Base-by-base conservation (phyloP, 495 filamentous ascomycete species). In the Podospora pseudopauciseta region DNA sequence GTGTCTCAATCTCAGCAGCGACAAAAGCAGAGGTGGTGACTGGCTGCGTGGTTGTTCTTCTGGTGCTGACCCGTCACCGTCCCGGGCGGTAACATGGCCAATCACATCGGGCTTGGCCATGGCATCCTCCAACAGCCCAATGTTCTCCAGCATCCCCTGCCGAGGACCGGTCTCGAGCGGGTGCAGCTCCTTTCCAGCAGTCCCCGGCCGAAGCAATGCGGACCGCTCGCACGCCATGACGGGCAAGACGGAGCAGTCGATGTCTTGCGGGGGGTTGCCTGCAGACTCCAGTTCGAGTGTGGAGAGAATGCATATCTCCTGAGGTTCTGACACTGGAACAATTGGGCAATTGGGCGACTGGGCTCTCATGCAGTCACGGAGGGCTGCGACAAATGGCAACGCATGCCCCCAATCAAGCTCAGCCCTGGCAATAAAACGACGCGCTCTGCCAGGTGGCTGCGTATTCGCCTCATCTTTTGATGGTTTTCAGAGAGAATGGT, bases 31-130 rank as follows among this genome's bases (percentile, higher is more conserved):
- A 54, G 58, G 27, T 34, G 20, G 19, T 30, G 60, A 67, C 53
- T 68, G 69, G 65, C 60, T 67, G 57, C 26, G 53, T 54, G 30
- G 34, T 4, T 32, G 15, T 18, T 61, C 65, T 58, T 65, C 55
- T 49, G 60, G 59, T 64, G 66, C 65, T 70, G 56, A 59, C 67
- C 72, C 66, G 70, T 80, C 79, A 81, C 79, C 67, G 67, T 74
- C 62, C 69, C 70, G 77, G 80, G 80, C 80, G 80, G 74, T 74
- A 80, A 80, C 73, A 68, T 60, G 68, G 66, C 80, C 80, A 82
- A 82, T 82, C 73, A 81, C 9, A 67, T n/a, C 6, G n/a, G 55
- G n/a, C 55, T 58, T 58, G 55, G n/a, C 23, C 55, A 58, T 4
- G 60, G 66, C 71, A 56, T 64, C 26, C 71, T 69, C 57, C 71